Base-by-base conservation (phyloP, 139 green algal species). In the Chlorella vulgaris region DNA sequence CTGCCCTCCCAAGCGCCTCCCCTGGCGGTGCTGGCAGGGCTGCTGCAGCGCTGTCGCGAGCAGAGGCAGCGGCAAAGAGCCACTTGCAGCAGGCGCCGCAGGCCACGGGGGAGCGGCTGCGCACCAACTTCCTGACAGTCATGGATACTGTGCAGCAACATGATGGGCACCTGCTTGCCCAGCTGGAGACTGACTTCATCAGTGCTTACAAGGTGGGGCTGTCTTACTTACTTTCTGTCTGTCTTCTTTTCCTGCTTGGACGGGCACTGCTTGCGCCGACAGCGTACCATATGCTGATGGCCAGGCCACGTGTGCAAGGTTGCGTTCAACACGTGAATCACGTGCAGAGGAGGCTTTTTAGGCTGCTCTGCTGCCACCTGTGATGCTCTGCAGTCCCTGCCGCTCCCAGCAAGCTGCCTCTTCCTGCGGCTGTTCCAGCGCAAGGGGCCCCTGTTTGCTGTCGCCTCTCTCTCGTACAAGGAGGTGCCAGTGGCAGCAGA, bases 361-460 rank as follows among this genome's bases (percentile, higher is more conserved):
- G n/a, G n/a, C n/a, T n/a, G n/a, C n/a, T n/a, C n/a, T n/a, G n/a
- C n/a, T n/a, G n/a, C n/a, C n/a, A n/a, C n/a, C n/a, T n/a, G n/a
- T n/a, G n/a, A n/a, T 4, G 5, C 26, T 3, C 35, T 69, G 78
- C 83, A 88, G 85, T 74, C 18, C 3, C 81, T 92, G 63, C 38
- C 71, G 0, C 65, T 76, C 24, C 38, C 80, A 1, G 68, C 84
- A 1, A 79, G 89, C 63, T 81, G 69, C 76, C 77, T 94, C 6
- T 88, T 93, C 82, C 82, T 94, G 66, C 85, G 90, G 2, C 79
- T 94, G 43, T 89, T 87, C 68, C 88, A 86, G 80, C 86, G 91
- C 40, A 85, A 83, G 51, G 88, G 90, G 19, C 79, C 85, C 39
- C 91, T 87, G 78, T 93, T 92, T 74, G 31, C 61, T 13, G 50